Base-by-base conservation (phyloP, 192 early-diverging fungal genomes). In the Hyaloraphidium curvatum region DNA sequence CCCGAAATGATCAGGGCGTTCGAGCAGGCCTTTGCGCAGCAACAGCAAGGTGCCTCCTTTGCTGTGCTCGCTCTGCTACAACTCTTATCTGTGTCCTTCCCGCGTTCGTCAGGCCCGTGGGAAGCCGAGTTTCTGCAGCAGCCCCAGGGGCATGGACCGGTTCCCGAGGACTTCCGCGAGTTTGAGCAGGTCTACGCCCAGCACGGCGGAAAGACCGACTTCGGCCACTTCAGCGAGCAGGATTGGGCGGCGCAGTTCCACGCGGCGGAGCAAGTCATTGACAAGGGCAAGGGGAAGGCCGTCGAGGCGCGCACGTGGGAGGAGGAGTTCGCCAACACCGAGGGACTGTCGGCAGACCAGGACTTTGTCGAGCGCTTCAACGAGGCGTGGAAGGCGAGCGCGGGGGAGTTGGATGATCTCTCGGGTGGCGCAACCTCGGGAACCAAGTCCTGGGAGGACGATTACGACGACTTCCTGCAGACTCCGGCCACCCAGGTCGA, bases 241-340 rank as follows among this genome's bases (percentile, higher is more conserved):
- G 43, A 48, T 25, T 48, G 43, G 43, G 43, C 43, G 43, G 43
- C 43, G 17, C 43, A 48, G 19, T 48, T 48, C 43, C 17, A 14
- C 5, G 17, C 14, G 43, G 43, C 43, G 7, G 43, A 48, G 19
- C 9, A 5, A 9, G 35, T 37, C 35, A 25, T 25, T 25, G 43
- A 22, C 14, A 25, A 5, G 7, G 43, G 25, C 43, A 48, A 48
- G 43, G 43, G 43, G 17, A 48, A 48, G 43, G 43, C 43, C 25
- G 43, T 48, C 4, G 43, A 48, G 23, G 43, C 5, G 23, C 43
- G 5, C 9, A 22, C 43, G 43, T 48, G 43, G 43, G 43, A 48
- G 43, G 19, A 11, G 17, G 43, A 48, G 25, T 48, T 48, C 43
- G 43, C 43, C 25, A 14, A 48, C 7, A 25, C 43, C 23, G 43